Percentiles rank a stretch among this genome's conserved stretches.
These are phyloP conservation scores for Ramichloridium luteum DNA, from an alignment of 2,329 filamentous ascomycete species.

Conservation along the genomic window DNA sequence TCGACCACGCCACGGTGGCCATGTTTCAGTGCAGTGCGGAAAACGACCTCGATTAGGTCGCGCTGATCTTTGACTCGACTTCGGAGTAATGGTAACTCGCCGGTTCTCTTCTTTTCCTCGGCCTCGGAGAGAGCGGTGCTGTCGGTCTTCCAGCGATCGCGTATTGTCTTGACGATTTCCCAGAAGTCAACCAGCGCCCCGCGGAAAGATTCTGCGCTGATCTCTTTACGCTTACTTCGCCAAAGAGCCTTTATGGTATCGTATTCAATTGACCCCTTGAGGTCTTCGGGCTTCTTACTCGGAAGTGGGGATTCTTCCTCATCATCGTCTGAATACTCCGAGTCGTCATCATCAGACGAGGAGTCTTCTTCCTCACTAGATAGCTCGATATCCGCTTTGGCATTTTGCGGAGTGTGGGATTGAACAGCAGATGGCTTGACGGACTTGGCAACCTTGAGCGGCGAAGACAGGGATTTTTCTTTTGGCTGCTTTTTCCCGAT, in stretches of 20 bases:
- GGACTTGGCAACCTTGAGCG: conserved; percentile 1
- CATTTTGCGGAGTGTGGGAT: neutral
- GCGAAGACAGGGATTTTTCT: conserved; percentile 5
- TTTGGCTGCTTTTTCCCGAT: conserved; percentile 26
- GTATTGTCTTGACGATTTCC: conserved; percentile 46
- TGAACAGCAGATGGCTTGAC: neutral
- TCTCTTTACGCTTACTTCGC: conserved; percentile 41
- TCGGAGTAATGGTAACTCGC: conserved; percentile 43
- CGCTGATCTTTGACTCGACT: conserved; percentile 46
- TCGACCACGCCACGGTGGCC: conserved; percentile 36
- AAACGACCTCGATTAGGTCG: conserved; percentile 42
- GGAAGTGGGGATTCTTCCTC: conserved; percentile 46
- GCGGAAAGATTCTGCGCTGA: conserved; percentile 41
- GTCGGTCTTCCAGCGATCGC: conserved; percentile 50
- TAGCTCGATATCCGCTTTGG: conserved; percentile 22
- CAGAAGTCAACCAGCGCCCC: conserved; percentile 44
- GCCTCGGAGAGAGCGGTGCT: conserved; percentile 44
- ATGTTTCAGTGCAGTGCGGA: conserved; percentile 34
- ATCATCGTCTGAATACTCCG: conserved; percentile 40
- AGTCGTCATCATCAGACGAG: conserved; percentile 37
- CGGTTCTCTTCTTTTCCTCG: conserved; percentile 43
- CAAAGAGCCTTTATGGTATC: conserved; percentile 51
- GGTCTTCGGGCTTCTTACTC: conserved; percentile 38
- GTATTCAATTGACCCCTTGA: conserved; percentile 41
- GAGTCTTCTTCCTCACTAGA: conserved; percentile 36